These are phyloP conservation scores for Tricholoma hemisulphureum DNA, from an alignment of 768 basidiomycete species.

Conservation along the genomic window DNA sequence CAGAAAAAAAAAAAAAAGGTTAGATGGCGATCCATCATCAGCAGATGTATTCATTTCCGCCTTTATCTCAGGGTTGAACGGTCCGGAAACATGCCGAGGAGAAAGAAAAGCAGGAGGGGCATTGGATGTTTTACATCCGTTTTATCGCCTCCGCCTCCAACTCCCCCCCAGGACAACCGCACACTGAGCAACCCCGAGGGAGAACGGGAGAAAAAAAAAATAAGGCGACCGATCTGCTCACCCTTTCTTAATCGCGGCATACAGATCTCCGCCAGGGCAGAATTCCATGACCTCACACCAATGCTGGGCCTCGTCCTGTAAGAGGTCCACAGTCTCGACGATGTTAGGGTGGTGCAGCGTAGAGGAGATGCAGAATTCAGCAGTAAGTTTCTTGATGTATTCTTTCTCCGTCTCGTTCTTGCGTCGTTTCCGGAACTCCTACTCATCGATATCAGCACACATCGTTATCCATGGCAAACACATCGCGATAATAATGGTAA, in stretches of 20 bases:
- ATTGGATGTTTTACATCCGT: not conserved
- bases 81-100: slow-evolving; percentile 6
- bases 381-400: slow-evolving; percentile 99
- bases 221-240: slow-evolving; percentile 35
- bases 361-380: slow-evolving; percentile 98
- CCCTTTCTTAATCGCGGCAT: slow-evolving; percentile 98
- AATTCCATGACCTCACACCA: slow-evolving; percentile 99
- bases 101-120: slow-evolving; percentile 4
- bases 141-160: not conserved
- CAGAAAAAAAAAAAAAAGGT: not conserved
- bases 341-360: slow-evolving; percentile 92
- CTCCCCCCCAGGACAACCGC: not conserved
- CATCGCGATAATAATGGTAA: slow-evolving; percentile 2
- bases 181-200: not conserved
- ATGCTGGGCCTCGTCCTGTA: slow-evolving; percentile 94
- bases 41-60: slow-evolving; percentile 7
- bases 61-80: not conserved
- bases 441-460: not conserved
- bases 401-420: slow-evolving; percentile 99
- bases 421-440: slow-evolving; percentile 98
- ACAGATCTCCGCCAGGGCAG: slow-evolving; percentile 96
- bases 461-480: slow-evolving; percentile 1
- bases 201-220: slow-evolving; percentile 5
- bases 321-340: slow-evolving; percentile 97
- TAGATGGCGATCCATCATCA: slow-evolving; percentile 13